Conservation (phyloP, 2,329 filamentous ascomycete genomes). For the Colletotrichum lini region DNA sequence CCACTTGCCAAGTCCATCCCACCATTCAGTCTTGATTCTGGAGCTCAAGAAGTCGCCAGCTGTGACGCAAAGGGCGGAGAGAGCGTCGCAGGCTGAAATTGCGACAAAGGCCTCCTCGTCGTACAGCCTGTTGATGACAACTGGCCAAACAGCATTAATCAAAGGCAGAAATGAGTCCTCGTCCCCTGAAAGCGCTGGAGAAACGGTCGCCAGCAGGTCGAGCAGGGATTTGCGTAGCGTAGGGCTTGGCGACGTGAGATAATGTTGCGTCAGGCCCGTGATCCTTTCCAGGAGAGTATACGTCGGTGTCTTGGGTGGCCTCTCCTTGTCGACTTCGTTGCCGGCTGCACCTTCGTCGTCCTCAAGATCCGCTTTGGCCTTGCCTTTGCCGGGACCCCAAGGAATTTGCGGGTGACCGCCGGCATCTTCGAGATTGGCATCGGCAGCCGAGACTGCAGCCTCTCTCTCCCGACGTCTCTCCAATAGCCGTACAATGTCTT, state of each 20-base stretch:
- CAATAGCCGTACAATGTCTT: conserved; percentile 70
- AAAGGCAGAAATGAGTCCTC: conserved; percentile 90
- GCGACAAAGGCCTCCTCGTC: conserved; percentile 79
- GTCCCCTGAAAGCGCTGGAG: conserved; percentile 79
- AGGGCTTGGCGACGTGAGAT: conserved; percentile 88
- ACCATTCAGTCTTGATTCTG: conserved; percentile 83
- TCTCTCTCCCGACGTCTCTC: conserved; percentile 48
- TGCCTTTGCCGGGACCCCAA: conserved; percentile 47
- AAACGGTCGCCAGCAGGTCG: conserved; percentile 80
- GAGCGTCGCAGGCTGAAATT: conserved; percentile 77
- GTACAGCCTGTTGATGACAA: conserved; percentile 77
- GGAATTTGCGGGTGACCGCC: conserved; percentile 52
- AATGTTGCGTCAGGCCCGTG: conserved; percentile 87
- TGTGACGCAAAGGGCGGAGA: conserved; percentile 77
- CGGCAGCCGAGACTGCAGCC: conserved; percentile 51
- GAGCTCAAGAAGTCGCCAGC: conserved; percentile 87
- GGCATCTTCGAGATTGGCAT: conserved; percentile 53
- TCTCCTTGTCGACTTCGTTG: conserved; percentile 55
- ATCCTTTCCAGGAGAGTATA: conserved; percentile 88
- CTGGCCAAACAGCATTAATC: conserved; percentile 92
- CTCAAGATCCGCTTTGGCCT: conserved; percentile 44
- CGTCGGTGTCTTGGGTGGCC: conserved; percentile 80
- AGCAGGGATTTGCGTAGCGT: conserved; percentile 84
- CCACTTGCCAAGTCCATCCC: conserved; percentile 66
- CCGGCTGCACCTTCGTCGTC: conserved; percentile 43